phyloP scores from a whole-genome alignment of 2,329 filamentous ascomycete genomes.

The Fusarium secorum region DNA sequence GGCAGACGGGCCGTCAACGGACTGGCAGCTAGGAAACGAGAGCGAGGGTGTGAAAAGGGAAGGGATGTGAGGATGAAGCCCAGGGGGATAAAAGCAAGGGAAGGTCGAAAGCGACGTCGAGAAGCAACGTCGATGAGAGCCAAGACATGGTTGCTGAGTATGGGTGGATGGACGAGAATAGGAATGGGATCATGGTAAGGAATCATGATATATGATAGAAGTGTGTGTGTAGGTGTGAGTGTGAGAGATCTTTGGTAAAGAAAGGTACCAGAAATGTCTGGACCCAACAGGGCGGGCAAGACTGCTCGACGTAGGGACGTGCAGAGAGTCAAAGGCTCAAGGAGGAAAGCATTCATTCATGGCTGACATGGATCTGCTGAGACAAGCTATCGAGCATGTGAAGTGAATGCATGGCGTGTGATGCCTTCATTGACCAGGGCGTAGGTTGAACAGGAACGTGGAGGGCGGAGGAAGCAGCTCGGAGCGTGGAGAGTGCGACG shows the following conservation, averaged over 20 bases:
- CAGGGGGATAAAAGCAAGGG: constrained; percentile 30
- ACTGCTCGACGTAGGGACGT: constrained; percentile 1
- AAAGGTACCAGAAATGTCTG: constrained; percentile 29
- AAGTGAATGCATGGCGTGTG: constrained; percentile 34
- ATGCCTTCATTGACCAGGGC: constrained; percentile 31
- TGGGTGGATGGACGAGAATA: not conserved
- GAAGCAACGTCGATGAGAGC: constrained; percentile 43
- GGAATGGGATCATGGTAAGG: constrained; percentile 12
- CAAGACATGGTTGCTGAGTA: constrained; percentile 24
- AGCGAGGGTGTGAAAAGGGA: constrained; percentile 33
- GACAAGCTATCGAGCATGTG: constrained; percentile 25
- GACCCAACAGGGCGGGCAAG: constrained; percentile 27
- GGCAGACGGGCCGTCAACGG: constrained; percentile 40
- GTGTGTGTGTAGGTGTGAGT: not conserved
- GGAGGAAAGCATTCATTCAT: constrained; percentile 10
- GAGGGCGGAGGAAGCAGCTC: constrained; percentile 25
- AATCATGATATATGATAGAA: constrained; percentile 32
- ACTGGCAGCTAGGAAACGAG: constrained; percentile 26
- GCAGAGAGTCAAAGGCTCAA: constrained; percentile 27
- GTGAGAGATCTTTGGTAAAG: constrained; percentile 18
- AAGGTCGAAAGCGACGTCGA: constrained; percentile 30
- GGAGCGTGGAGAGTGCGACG: constrained; percentile 31
- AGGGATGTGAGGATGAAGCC: constrained; percentile 25
- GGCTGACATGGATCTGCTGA: constrained; percentile 27
- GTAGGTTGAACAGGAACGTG: constrained; percentile 33